Conservation (phyloP, 768 basidiomycete species). For the Pholiota conissans region DNA sequence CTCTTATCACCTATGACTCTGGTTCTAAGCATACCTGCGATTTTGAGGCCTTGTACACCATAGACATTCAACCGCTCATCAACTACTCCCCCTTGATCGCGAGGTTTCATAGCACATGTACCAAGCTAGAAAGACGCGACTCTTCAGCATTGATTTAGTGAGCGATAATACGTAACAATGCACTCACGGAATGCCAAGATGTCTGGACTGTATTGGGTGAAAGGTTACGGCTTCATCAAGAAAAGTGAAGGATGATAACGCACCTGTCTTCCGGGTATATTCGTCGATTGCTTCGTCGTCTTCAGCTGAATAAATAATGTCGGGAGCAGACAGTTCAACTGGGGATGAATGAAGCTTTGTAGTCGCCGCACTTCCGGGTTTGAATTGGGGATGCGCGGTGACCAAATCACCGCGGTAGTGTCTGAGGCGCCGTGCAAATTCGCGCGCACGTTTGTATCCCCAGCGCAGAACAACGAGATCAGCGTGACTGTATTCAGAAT, state of each 20-base stretch:
- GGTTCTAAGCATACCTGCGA: constrained; percentile 42
- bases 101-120: constrained; percentile 9
- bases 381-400: constrained; percentile 14
- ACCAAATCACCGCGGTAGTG: constrained; percentile 31
- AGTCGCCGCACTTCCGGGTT: constrained; percentile 33
- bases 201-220: constrained; percentile 32
- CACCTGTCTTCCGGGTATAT: constrained; percentile 31
- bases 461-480: constrained; percentile 46
- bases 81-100: constrained; percentile 30
- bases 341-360: constrained; percentile 27
- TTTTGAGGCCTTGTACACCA: constrained; percentile 53
- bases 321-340: constrained; percentile 27
- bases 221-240: neutral
- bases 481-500: constrained; percentile 23
- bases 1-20: neutral
- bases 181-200: constrained; percentile 42
- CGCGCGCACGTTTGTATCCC: constrained; percentile 53
- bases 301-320: constrained; percentile 35
- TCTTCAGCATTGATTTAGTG: neutral
- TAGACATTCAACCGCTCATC: constrained; percentile 61
- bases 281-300: constrained; percentile 38
- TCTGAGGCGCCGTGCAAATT: constrained; percentile 53
- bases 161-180: neutral
- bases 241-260: constrained; percentile 7
- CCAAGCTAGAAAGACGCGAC: neutral